Evolutionary conservation across 2,329 filamentous ascomycete species (phyloP).

Genomic region (Xylaria sp.): DNA sequence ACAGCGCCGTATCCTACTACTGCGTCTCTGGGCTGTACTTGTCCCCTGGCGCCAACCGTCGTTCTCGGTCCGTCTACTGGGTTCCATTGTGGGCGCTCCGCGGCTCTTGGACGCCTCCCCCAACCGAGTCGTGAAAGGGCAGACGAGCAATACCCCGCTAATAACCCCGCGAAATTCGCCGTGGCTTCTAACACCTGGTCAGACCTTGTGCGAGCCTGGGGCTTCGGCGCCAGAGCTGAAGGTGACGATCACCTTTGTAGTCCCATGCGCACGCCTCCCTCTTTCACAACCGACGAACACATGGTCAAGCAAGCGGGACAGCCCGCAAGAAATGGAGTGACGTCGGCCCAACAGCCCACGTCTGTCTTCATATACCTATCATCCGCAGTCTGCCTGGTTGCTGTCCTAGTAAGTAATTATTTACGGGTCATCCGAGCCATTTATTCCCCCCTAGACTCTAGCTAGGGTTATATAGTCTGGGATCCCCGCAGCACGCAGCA

Average conservation of each 20-base stretch:
- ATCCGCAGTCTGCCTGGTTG: constrained; percentile 41
- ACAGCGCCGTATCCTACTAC: constrained; percentile 2
- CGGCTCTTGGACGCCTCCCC: constrained; percentile 29
- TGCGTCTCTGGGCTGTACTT: constrained; percentile 8
- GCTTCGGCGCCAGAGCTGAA: constrained; percentile 48
- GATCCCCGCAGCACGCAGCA: constrained; percentile 35
- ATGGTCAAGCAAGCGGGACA: constrained; percentile 28
- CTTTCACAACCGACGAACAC: constrained; percentile 28
- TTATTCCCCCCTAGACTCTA: constrained; percentile 28
- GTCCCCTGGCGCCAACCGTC: constrained; percentile 23
- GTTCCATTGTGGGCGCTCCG: constrained; percentile 29
- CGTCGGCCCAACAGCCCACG: constrained; percentile 32
- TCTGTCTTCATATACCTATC: constrained; percentile 41
- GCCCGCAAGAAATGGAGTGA: constrained; percentile 30
- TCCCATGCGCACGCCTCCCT: constrained; percentile 12
- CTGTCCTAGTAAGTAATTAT: constrained; percentile 45
- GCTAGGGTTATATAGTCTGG: constrained; percentile 38
- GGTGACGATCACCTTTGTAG: constrained; percentile 35
- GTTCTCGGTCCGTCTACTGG: constrained; percentile 35
- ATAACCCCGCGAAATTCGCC: constrained; percentile 50
- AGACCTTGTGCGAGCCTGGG: constrained; percentile 43
- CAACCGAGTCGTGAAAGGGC: constrained; percentile 16
- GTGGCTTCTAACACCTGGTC: constrained; percentile 44
- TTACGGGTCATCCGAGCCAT: constrained; percentile 20
- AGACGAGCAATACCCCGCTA: constrained; percentile 44